A percentile compares a stretch with the other conserved stretches of the same genome.
Conservation (phyloP, 73 alveolate genomes). For the Paraurostyla sp. region DNA sequence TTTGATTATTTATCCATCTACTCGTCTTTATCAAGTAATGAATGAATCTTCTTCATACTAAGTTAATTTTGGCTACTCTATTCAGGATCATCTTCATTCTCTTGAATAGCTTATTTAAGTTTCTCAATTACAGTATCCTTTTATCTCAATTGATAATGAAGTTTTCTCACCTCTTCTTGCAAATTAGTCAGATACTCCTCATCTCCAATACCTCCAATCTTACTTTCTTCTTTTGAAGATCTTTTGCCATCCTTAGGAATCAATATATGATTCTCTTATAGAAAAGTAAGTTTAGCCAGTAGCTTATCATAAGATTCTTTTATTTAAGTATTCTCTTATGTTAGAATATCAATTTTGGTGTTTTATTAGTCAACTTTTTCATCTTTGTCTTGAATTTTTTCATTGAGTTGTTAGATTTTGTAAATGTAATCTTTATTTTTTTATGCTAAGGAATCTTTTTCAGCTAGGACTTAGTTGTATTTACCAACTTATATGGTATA, state of each 20-base stretch:
- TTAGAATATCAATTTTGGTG: conserved; percentile 31
- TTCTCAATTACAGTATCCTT: conserved; percentile 34
- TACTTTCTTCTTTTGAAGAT: neutral
- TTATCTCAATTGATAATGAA: neutral
- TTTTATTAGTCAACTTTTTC: conserved; percentile 53
- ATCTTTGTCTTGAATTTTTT: conserved; percentile 61
- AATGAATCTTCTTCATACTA: neutral
- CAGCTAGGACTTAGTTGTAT: neutral
- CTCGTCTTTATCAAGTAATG: conserved; percentile 8
- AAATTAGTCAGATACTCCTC: neutral
- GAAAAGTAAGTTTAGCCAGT: neutral
- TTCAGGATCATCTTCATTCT: neutral
- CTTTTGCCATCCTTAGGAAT: conserved; percentile 46
- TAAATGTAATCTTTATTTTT: conserved; percentile 30
- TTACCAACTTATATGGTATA: neutral
- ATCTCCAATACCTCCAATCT: neutral
- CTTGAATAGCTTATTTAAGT: neutral
- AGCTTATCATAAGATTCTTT: conserved; percentile 56
- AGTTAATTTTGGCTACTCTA: neutral
- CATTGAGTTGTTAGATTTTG: conserved; percentile 42
- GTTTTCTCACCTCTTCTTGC: conserved; percentile 38
- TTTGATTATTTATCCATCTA: neutral
- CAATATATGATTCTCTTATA: conserved; percentile 54
- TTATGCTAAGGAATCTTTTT: neutral
- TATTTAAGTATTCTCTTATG: conserved; percentile 52